phyloP scores from a whole-genome alignment of 768 basidiomycete species.

The Piloderma croceum region DNA sequence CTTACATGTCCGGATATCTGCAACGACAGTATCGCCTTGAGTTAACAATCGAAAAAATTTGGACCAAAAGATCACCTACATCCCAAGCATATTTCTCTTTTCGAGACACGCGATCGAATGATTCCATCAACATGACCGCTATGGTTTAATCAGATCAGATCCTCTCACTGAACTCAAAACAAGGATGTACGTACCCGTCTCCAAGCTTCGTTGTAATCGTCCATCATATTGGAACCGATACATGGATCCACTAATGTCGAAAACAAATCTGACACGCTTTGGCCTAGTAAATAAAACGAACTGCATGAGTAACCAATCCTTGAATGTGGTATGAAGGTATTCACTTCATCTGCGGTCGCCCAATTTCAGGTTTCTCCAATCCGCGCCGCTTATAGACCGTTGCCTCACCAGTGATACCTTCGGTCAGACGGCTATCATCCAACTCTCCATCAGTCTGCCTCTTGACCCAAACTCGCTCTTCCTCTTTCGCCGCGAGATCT shows the following conservation, averaged over 20 bases:
- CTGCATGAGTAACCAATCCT: too few relatives aligned
- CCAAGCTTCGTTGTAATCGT: constrained; percentile 54
- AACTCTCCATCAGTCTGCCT: constrained; percentile 68
- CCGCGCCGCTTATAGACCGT: constrained; percentile 67
- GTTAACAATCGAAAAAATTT: too few relatives aligned
- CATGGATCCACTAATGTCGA: constrained; percentile 70
- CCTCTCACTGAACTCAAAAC: neutral
- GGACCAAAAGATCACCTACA: constrained; percentile 35
- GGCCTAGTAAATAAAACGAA: constrained; percentile 35
- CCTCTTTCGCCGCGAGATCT: constrained; percentile 66
- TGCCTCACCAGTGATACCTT: constrained; percentile 63
- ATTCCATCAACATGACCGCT: constrained; percentile 76
- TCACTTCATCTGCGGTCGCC: constrained; percentile 63
- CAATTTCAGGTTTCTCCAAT: constrained; percentile 64
- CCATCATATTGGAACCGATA: constrained; percentile 74
- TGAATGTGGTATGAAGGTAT: neutral
- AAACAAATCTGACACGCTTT: constrained; percentile 63
- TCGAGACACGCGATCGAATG: constrained; percentile 53
- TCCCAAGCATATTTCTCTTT: constrained; percentile 77
- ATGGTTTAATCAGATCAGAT: neutral
- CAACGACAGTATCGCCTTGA: constrained; percentile 4
- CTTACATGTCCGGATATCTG: constrained; percentile 44
- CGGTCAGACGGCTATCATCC: constrained; percentile 59
- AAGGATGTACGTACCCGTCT: constrained; percentile 43
- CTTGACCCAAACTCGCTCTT: constrained; percentile 68